Conservation (phyloP, 2,329 filamentous ascomycete species). For the Fusarium pseudoanthophilum region DNA sequence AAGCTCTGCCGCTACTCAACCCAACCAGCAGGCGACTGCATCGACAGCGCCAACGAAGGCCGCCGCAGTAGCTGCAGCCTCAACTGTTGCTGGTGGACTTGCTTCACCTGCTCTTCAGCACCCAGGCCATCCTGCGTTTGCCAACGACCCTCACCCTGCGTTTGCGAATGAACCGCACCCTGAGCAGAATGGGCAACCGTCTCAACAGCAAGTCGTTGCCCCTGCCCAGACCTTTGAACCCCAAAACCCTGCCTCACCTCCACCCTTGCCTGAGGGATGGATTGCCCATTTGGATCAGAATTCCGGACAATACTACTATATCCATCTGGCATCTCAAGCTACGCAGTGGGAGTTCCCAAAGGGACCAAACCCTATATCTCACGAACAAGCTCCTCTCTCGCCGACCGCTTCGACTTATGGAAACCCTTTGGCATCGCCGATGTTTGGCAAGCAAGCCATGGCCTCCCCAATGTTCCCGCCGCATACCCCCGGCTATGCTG, state of each 20-base stretch:
- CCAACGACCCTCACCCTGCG: slow-evolving; percentile 85
- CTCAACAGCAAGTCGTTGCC: slow-evolving; percentile 56
- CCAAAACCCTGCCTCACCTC: slow-evolving; percentile 81
- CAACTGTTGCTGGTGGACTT: slow-evolving; percentile 46
- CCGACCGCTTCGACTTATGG: slow-evolving; percentile 82
- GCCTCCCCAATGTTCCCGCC: slow-evolving; percentile 86
- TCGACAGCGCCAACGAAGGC: slow-evolving; percentile 48
- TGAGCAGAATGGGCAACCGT: slow-evolving; percentile 60
- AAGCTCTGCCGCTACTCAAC: slow-evolving; percentile 44
- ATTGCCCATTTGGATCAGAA: slow-evolving; percentile 96
- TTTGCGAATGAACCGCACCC: slow-evolving; percentile 85
- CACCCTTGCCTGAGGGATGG: slow-evolving; percentile 96
- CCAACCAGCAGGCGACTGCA: slow-evolving; percentile 37
- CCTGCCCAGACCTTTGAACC: slow-evolving; percentile 53
- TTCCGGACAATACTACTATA: slow-evolving; percentile 98
- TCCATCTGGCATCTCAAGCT: slow-evolving; percentile 92
- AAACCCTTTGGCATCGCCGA: slow-evolving; percentile 76
- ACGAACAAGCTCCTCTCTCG: slow-evolving; percentile 84
- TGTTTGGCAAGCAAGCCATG: slow-evolving; percentile 66
- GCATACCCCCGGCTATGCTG: slow-evolving; percentile 84
- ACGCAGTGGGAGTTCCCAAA: slow-evolving; percentile 99
- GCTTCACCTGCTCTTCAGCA: slow-evolving; percentile 64
- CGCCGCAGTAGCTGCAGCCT: slow-evolving; percentile 35
- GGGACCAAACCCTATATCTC: slow-evolving; percentile 87
- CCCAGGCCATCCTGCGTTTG: slow-evolving; percentile 86